These are phyloP conservation scores for Penstemon eatonii DNA, from an alignment of 257 asterid species.

Conservation along the genomic window DNA sequence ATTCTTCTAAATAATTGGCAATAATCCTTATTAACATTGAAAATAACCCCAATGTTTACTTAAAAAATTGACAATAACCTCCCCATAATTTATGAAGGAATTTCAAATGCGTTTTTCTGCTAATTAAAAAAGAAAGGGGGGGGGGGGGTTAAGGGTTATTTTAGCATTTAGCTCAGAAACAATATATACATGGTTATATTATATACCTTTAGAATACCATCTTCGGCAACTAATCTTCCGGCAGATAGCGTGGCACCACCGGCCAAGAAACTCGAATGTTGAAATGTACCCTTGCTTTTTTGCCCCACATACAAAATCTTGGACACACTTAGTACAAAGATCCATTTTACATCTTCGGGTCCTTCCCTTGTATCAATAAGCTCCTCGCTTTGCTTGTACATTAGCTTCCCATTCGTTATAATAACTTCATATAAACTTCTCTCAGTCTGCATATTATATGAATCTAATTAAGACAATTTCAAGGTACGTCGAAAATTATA, in stretches of 20 bases:
- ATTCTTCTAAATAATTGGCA: too few species aligned
- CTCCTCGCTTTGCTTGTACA: conserved; percentile 58
- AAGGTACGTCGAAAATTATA: neutral
- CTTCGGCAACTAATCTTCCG: conserved; percentile 72
- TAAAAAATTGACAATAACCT: too few species aligned
- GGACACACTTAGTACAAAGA: conserved; percentile 79
- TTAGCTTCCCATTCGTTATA: conserved; percentile 55
- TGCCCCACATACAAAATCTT: conserved; percentile 64
- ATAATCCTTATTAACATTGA: too few species aligned
- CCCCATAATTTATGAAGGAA: too few species aligned
- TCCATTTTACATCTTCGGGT: conserved; percentile 76
- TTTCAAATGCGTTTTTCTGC: too few species aligned
- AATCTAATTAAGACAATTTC: neutral
- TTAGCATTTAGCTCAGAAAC: too few species aligned
- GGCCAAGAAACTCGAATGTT: conserved; percentile 95
- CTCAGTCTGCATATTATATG: conserved; percentile 49
- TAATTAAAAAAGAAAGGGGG: too few species aligned
- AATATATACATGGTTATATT: neutral
- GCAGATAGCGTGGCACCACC: conserved; percentile 94
- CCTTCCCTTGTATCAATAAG: conserved; percentile 65
- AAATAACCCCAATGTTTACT: too few species aligned
- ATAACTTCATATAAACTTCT: conserved; percentile 64
- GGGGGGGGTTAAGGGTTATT: too few species aligned
- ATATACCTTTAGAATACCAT: conserved; percentile 74
- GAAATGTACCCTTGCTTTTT: conserved; percentile 80